Conservation (phyloP, 495 filamentous ascomycete genomes). For the Aspergillus ostianus region DNA sequence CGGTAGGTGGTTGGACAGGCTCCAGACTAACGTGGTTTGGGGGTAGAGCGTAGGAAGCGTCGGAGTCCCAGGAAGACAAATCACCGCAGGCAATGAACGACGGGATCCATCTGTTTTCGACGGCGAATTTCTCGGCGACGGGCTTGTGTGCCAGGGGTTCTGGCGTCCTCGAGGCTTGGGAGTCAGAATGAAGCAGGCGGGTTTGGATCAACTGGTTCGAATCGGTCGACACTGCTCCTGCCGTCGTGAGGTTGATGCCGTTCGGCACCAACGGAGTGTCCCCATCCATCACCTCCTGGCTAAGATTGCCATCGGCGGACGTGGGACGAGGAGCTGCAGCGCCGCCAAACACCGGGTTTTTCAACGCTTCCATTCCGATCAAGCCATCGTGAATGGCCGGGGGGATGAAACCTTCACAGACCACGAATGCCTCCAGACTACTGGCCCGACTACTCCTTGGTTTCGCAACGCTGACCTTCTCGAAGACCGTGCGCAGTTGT, state of each 20-base stretch:
- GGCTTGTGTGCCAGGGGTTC: constrained; percentile 26
- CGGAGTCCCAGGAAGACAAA: constrained; percentile 88
- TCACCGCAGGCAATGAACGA: constrained; percentile 96
- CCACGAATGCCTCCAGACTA: constrained; percentile 93
- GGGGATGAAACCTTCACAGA: constrained; percentile 82
- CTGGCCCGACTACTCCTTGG: constrained; percentile 89
- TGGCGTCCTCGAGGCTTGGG: constrained; percentile 16
- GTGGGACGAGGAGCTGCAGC: constrained; percentile 30
- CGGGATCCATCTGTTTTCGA: constrained; percentile 72
- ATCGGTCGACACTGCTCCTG: constrained; percentile 3
- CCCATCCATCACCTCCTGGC: constrained; percentile 56
- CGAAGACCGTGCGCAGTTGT: constrained; percentile 87
- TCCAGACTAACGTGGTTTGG: constrained; percentile 75
- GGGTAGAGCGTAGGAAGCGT: constrained; percentile 87
- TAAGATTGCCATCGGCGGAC: constrained; percentile 59
- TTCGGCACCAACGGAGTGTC: constrained; percentile 30
- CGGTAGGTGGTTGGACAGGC: constrained; percentile 93
- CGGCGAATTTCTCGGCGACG: constrained; percentile 31
- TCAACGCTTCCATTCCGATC: constrained; percentile 41
- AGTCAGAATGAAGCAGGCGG: constrained; percentile 31
- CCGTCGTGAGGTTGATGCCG: constrained; percentile 4
- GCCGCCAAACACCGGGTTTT: constrained; percentile 46
- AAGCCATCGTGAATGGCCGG: constrained; percentile 33
- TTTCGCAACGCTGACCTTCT: constrained; percentile 85
- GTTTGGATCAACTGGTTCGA: constrained; percentile 16